Percentiles rank a stretch among this genome's conserved stretches.
phyloP scores from a whole-genome alignment of 371 early-diverging fungal species.

The Mortierella sp. region DNA sequence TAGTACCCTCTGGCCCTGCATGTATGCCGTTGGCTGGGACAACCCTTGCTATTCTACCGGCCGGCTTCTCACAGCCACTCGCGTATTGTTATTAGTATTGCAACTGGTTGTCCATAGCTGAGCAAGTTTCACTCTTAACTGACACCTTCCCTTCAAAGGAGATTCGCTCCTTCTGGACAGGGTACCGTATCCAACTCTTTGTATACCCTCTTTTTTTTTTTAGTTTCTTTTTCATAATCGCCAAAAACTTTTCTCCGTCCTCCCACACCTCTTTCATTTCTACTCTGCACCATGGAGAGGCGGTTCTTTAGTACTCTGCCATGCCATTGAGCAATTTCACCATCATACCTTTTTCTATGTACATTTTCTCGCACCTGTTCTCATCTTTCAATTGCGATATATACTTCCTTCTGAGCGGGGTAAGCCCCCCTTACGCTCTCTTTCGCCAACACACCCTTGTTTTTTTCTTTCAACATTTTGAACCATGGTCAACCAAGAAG shows the following conservation, averaged over 20 bases:
- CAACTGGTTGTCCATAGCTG: background rate
- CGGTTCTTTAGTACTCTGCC: background rate
- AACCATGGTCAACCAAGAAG: constrained; percentile 55
- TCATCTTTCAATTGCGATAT: background rate
- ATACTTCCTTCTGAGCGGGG: background rate
- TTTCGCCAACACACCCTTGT: background rate
- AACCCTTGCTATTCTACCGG: background rate
- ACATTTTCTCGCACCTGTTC: background rate
- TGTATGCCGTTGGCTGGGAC: background rate
- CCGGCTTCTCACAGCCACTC: background rate
- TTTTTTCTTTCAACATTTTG: background rate
- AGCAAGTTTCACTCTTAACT: background rate
- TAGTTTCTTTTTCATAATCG: background rate
- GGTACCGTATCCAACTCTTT: background rate
- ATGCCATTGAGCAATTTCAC: background rate
- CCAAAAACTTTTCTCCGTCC: background rate
- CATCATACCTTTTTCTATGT: background rate
- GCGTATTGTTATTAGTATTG: background rate
- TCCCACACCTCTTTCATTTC: background rate
- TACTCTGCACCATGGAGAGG: background rate
- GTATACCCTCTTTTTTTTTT: background rate
- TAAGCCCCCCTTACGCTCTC: too few relatives aligned
- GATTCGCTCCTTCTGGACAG: background rate
- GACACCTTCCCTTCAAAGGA: background rate
- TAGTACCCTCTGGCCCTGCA: background rate